phyloP scores from a whole-genome alignment of 2,329 filamentous ascomycete species.

The Clonostachys rhizophaga region DNA sequence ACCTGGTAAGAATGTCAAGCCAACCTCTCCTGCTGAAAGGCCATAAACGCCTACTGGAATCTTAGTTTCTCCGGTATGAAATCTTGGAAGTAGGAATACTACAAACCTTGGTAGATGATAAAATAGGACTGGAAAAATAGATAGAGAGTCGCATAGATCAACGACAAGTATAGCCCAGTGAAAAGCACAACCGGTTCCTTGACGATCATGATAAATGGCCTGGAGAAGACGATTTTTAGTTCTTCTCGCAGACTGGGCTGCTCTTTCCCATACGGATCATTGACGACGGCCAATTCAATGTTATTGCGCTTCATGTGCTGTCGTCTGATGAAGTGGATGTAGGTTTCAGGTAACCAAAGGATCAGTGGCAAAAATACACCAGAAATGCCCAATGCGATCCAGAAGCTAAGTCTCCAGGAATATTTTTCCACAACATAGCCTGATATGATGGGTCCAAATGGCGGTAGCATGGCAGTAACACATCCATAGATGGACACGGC shows the following conservation, averaged over 20 bases:
- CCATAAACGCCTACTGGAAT: background rate
- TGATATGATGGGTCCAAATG: background rate
- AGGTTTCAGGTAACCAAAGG: background rate
- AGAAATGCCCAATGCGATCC: background rate
- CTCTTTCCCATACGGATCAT: background rate
- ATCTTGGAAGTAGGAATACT: no score
- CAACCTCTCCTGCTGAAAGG: background rate
- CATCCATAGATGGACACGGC: background rate
- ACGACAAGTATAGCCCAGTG: background rate
- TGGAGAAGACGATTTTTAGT: background rate
- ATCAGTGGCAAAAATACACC: background rate
- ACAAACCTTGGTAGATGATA: background rate
- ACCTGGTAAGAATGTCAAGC: background rate
- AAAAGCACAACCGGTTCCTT: background rate
- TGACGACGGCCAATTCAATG: conserved; percentile 21
- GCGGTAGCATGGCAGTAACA: background rate
- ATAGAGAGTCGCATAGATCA: background rate
- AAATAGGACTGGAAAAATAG: background rate
- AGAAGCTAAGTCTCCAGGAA: background rate
- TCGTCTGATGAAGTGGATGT: conserved; percentile 46
- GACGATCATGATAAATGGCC: background rate
- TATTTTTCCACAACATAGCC: conserved; percentile 19
- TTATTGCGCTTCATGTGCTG: conserved; percentile 49
- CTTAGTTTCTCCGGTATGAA: no score
- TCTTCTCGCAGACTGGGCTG: conserved; percentile 62